Evolutionary conservation across 2,329 filamentous ascomycete genomes (phyloP).

Genomic region (Scedosporium apiospermum): DNA sequence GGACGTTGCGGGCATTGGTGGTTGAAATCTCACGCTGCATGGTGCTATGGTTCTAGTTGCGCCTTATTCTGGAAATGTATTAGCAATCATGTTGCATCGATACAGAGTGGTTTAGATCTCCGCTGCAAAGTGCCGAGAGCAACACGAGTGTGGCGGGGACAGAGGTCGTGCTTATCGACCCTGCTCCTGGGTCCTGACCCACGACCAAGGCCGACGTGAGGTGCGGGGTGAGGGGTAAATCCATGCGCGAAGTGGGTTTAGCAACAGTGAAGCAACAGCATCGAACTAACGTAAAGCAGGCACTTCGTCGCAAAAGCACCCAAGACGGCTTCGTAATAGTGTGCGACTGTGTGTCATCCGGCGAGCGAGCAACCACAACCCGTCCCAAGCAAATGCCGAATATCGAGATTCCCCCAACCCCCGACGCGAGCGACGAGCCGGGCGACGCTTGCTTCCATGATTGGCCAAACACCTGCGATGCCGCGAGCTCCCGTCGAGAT

Average conservation of each 20-base stretch:
- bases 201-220: neutral
- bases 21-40: neutral
- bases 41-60: neutral
- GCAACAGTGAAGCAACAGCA: too few species aligned
- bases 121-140: neutral
- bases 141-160: neutral
- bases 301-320: neutral
- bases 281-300: neutral
- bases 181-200: neutral
- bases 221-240: neutral
- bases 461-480: neutral
- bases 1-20: neutral
- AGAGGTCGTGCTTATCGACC: too few species aligned
- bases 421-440: neutral
- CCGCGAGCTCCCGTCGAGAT: neutral
- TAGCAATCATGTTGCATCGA: neutral
- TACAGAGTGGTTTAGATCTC: neutral
- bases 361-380: neutral
- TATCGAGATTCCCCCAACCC: neutral
- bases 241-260: neutral
- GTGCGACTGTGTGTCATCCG: neutral
- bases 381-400: constrained; percentile 1
- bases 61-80: neutral
- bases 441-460: neutral
- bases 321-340: neutral